These are phyloP conservation scores for Fusarium nodosum DNA, from an alignment of 2,329 filamentous ascomycete genomes.

Conservation along the genomic window DNA sequence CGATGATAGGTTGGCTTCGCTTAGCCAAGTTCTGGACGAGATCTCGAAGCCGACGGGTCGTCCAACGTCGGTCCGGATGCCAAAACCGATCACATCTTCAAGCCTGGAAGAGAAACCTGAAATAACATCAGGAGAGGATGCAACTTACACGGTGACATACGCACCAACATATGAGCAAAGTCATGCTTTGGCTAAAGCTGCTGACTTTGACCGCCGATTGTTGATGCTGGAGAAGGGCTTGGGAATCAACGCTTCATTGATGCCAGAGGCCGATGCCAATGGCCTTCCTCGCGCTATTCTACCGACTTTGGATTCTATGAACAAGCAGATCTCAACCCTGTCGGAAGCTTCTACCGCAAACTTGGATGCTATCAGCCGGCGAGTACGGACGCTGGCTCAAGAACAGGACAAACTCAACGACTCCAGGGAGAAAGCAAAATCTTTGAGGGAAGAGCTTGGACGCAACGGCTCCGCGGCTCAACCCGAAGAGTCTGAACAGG, in stretches of 20 bases:
- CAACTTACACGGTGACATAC: slow-evolving; percentile 75
- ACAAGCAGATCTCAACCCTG: slow-evolving; percentile 83
- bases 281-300: slow-evolving; percentile 77
- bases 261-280: slow-evolving; percentile 72
- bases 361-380: slow-evolving; percentile 77
- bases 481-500: slow-evolving; percentile 74
- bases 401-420: slow-evolving; percentile 81
- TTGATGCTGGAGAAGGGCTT: slow-evolving; percentile 83
- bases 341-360: slow-evolving; percentile 78
- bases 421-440: slow-evolving; percentile 71
- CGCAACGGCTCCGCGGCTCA: slow-evolving; percentile 60
- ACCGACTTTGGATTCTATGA: slow-evolving; percentile 83
- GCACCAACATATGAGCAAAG: slow-evolving; percentile 74
- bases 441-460: slow-evolving; percentile 70
- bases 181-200: slow-evolving; percentile 81
- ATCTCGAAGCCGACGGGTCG: slow-evolving; percentile 60
- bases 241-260: slow-evolving; percentile 78
- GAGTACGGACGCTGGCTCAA: slow-evolving; percentile 76
- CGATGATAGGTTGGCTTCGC: slow-evolving; percentile 66
- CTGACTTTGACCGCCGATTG: slow-evolving; percentile 88
- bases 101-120: slow-evolving; percentile 40
- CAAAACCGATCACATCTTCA: slow-evolving; percentile 24
- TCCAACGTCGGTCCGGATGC: slow-evolving; percentile 22
- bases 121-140: slow-evolving; percentile 47
- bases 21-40: slow-evolving; percentile 79